Percentiles rank a stretch among this genome's conserved stretches.
phyloP scores from a whole-genome alignment of 257 asterid species.

The Salvia miltiorrhiza region DNA sequence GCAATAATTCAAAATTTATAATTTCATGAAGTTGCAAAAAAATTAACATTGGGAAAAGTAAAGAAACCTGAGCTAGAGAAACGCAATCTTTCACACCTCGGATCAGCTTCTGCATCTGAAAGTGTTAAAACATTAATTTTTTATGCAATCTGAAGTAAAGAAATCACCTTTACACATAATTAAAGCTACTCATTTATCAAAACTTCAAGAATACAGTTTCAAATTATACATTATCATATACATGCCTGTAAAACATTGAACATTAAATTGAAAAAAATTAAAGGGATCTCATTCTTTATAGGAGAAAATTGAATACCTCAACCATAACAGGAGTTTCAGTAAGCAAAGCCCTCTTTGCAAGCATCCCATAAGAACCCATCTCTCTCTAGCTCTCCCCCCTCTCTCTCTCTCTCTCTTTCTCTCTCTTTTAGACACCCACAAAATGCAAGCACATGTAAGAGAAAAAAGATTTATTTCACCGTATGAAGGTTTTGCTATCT shows the following conservation, averaged over 20 bases:
- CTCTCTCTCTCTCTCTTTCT: background rate
- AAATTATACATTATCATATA: background rate
- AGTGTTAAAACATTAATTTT: conserved; percentile 25
- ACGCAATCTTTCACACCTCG: conserved; percentile 70
- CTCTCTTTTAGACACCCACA: conserved; percentile 9
- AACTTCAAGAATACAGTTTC: background rate
- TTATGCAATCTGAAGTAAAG: conserved; percentile 8
- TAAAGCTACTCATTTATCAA: conserved; percentile 12
- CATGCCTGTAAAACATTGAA: conserved; percentile 9
- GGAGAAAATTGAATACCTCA: conserved; percentile 46
- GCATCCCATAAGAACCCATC: conserved; percentile 83
- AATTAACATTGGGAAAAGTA: conserved; percentile 40
- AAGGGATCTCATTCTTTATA: conserved; percentile 22
- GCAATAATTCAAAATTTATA: conserved; percentile 13
- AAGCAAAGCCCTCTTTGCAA: conserved; percentile 76
- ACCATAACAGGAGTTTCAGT: conserved; percentile 95
- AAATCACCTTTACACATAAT: conserved; percentile 13
- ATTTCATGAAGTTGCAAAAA: conserved; percentile 12
- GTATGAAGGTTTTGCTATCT: background rate
- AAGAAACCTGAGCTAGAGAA: conserved; percentile 97
- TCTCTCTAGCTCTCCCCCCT: conserved; percentile 14
- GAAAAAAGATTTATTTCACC: conserved; percentile 1
- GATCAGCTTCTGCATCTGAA: conserved; percentile 85
- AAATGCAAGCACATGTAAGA: conserved; percentile 15
- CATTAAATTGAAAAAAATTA: background rate